Conservation (phyloP, 208 protist species). For the Zelonia costaricensis region DNA sequence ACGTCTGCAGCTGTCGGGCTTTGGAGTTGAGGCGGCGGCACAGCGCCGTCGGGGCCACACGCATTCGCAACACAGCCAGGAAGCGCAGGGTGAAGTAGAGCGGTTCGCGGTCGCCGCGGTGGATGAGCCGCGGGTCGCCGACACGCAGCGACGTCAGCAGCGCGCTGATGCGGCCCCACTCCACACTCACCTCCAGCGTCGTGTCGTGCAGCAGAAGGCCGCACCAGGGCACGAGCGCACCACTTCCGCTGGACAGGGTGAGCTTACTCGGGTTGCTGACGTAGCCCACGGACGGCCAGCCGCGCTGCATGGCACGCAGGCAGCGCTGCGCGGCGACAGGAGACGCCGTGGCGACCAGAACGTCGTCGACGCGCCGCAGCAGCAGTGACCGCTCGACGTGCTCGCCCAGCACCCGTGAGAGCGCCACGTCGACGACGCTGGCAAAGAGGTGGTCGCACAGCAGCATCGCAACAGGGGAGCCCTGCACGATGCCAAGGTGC, state of each 20-base stretch:
- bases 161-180: conserved; percentile 54
- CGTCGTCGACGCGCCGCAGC: conserved; percentile 78
- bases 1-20: conserved; percentile 56
- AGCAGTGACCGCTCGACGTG: conserved; percentile 53
- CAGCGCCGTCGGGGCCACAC: conserved; percentile 46
- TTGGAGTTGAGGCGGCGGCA: conserved; percentile 55
- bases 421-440: conserved; percentile 25
- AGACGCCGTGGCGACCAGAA: conserved; percentile 65
- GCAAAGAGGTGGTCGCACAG: conserved; percentile 66
- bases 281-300: conserved; percentile 69
- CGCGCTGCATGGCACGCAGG: conserved; percentile 32
- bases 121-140: conserved; percentile 7
- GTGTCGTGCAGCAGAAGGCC: conserved; percentile 49
- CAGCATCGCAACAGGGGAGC: conserved; percentile 77
- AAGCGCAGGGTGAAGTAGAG: conserved; percentile 39
- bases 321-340: conserved; percentile 50
- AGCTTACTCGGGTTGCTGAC: conserved; percentile 19
- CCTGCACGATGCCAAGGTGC: conserved; percentile 60
- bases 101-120: conserved; percentile 17
- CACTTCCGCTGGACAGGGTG: not conserved
- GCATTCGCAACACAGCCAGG: conserved; percentile 41
- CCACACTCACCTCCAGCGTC: conserved; percentile 54
- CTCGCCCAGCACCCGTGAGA: conserved; percentile 24
- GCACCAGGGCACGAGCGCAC: conserved; percentile 50
- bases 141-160: conserved; percentile 27